Evolutionary conservation across 768 basidiomycete genomes (phyloP), one percentile per base, ranked within the genome.

Genomic region (Lentinula lateritia): DNA sequence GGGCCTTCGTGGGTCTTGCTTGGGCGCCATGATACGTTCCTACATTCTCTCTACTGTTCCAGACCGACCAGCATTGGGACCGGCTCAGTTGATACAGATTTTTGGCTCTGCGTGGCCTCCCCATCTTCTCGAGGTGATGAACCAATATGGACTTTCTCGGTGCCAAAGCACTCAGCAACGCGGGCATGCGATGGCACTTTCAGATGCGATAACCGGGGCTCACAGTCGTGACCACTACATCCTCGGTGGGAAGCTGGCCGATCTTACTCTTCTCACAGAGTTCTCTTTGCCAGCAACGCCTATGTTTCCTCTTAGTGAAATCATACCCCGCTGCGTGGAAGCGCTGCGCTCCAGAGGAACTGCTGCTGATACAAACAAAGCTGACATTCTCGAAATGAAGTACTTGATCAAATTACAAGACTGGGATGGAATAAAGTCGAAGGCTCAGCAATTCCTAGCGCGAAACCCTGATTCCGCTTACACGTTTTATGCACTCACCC

Each of bases 331-430:
- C 23, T 85, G 85, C 66, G 84, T 87, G 9, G 75, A 74, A 35
- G 86, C 80, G 23, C 79, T 88, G 43, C 80, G 85, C 7, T 72
- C 67, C 38, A 73, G 71, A 58, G 76, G 75, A 18, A 71, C 69
- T 6, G 9, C 65, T 5, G 68, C 63, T 28, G 62, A 63, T 50
- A 50, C 15, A 23, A 83, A 88, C 67, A 65, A 75, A 13, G 87
- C 87, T 0, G 86, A 88, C 67, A 83, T 89, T 63, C 69, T 89
- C 34, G 85, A 88, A 36, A 80, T 87, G 73, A 88, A 89, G 66
- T 83, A 71, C 67, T 65, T 69, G 57, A 80, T 88, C 68, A 78
- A 84, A 70, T 76, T 74, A 58, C 71, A 75, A 20, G 79, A 80
- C 32, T 72, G 83, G 36, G 68, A 74, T 5, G 80, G 84, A 12